Base-by-base conservation (phyloP, 495 filamentous ascomycete genomes). In the Neurospora hispaniola region DNA sequence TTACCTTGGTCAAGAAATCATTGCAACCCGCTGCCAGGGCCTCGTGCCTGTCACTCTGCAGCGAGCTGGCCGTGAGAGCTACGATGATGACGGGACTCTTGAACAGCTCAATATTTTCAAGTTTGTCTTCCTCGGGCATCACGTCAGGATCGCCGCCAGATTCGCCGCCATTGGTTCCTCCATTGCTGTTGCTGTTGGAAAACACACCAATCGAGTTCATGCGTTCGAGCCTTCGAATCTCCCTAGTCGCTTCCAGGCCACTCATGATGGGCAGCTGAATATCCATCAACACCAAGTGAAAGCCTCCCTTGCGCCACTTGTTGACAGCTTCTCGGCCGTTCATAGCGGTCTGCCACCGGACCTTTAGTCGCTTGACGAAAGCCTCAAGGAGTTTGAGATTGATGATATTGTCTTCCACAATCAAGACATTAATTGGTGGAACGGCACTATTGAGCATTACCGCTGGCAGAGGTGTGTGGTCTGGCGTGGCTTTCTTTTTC, bases 371-470 rank as follows among this genome's bases (percentile, higher is more conserved):
- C 80, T 97, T 97, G 88, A 98, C 96, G 80, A 99, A 97, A 0
- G 94, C 94, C 77, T 98, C 96, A 2, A 99, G 83, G 6, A 99
- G 88, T 69, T 92, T 90, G 69, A 98, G 86, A 76, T 99, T 99
- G 86, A 99, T 98, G 73, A 95, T 91, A 80, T 99, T 99, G 83
- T 99, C 96, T 83, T 99, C 96, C 42, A 99, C 96, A 72, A 99
- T 98, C 20, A 99, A 85, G 10, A 98, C 94, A 76, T 97, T 98
- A 81, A 99, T 99, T 27, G 96, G 96, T 11, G 96, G 96, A 3
- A 99, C 94, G 7, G 92, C 91, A 70, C 90, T 90, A 76, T 92
- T 92, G 14, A 96, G 88, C 69, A 93, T 85, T n/a, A 90, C 90
- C 2, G 90, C 85, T 71, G 89, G 85, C 3, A 88, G 77, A 18